phyloP scores from a whole-genome alignment of 768 basidiomycete species.

The Cystobasidium onofrii region DNA sequence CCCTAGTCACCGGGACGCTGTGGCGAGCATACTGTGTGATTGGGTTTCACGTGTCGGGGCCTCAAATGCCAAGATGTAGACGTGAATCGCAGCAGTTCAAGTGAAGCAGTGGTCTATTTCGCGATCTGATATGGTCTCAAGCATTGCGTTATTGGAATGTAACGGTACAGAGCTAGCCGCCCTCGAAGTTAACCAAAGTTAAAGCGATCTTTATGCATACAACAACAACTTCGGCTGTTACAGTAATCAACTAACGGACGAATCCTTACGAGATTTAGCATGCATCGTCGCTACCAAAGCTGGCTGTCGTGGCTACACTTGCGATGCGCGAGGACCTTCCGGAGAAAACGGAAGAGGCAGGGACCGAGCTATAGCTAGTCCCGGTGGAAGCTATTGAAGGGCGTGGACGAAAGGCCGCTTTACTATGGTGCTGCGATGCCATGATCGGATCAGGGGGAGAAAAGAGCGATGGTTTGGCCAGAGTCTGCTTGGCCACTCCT shows the following conservation, averaged over 20 bases:
- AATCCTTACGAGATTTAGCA: neutral
- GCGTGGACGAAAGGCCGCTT: neutral
- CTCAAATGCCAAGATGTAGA: neutral
- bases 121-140: too few relatives aligned
- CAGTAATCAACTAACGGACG: too few relatives aligned
- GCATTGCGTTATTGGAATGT: too few relatives aligned
- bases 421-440: neutral
- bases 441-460: neutral
- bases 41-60: neutral
- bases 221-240: too few relatives aligned
- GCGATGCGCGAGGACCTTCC: neutral
- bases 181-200: too few relatives aligned
- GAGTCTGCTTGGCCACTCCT: neutral
- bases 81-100: too few relatives aligned
- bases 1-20: neutral
- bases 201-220: too few relatives aligned
- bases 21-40: neutral
- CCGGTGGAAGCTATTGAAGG: neutral
- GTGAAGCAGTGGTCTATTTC: too few relatives aligned
- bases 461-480: neutral
- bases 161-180: too few relatives aligned
- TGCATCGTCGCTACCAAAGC: neutral
- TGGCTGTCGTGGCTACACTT: neutral
- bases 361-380: neutral
- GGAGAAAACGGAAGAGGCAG: neutral